Percentiles rank a stretch among this genome's conserved stretches.
phyloP scores from a whole-genome alignment of 352 stramenopile species.

The Pythium vanterpoolii region DNA sequence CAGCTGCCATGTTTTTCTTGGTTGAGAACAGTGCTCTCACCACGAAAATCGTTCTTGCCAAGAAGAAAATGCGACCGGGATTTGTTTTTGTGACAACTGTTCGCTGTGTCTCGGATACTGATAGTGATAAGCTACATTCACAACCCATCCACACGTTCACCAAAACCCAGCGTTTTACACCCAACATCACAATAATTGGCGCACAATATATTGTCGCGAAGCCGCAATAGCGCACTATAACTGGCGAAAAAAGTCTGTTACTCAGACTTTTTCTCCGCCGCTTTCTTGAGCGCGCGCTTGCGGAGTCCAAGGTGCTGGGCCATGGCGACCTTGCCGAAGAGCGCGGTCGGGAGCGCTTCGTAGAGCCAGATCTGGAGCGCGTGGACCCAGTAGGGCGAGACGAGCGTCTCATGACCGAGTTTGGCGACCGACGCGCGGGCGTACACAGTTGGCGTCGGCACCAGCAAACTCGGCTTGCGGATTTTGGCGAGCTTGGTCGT shows the following conservation, averaged over 20 bases:
- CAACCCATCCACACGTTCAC: background rate
- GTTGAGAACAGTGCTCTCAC: background rate
- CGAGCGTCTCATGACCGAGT: constrained; percentile 91
- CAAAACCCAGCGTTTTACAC: background rate
- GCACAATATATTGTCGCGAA: background rate
- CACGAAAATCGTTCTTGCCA: too few species aligned
- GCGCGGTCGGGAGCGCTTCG: constrained; percentile 77
- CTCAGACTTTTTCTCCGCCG: constrained; percentile 80
- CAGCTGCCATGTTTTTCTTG: background rate
- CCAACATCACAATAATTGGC: background rate
- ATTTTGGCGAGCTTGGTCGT: constrained; percentile 99
- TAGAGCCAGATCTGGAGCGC: constrained; percentile 95
- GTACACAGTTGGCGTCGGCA: constrained; percentile 91
- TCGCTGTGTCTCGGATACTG: too few species aligned
- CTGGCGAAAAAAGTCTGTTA: constrained; percentile 28
- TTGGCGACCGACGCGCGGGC: constrained; percentile 89
- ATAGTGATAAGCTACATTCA: background rate
- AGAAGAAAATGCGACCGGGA: too few species aligned
- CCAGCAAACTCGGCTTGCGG: constrained; percentile 91
- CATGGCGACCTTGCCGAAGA: constrained; percentile 83
- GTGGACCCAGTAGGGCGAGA: constrained; percentile 96
- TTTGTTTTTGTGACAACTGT: too few species aligned
- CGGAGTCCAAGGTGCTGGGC: constrained; percentile 77
- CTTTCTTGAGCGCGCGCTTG: constrained; percentile 87
- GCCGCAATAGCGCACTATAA: too few species aligned